Percentiles rank a stretch among this genome's conserved stretches.
These are phyloP conservation scores for Boletus calvinii DNA, from an alignment of 1,284 basidiomycete species.

Conservation along the genomic window DNA sequence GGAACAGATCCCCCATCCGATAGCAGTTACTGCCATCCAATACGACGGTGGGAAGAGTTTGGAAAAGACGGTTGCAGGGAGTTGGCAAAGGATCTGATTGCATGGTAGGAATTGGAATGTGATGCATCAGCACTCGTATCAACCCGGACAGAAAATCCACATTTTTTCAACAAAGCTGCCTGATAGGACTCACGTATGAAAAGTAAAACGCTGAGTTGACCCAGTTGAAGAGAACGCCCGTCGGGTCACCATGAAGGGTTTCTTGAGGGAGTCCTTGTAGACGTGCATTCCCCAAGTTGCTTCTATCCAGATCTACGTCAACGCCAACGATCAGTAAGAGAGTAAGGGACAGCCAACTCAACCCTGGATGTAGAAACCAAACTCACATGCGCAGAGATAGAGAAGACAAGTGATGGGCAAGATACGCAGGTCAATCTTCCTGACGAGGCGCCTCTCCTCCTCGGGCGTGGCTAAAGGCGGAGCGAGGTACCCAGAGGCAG, in stretches of 20 bases:
- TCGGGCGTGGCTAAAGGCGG: slow-evolving; percentile 26
- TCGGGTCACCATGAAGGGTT: slow-evolving; percentile 61
- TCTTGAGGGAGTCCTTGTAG: slow-evolving; percentile 68
- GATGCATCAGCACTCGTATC: slow-evolving; percentile 1
- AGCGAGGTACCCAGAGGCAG: background rate
- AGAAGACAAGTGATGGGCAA: slow-evolving; percentile 70
- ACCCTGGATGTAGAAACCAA: background rate
- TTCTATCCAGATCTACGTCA: slow-evolving; percentile 61
- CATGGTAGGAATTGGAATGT: background rate
- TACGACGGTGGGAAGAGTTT: slow-evolving; percentile 66
- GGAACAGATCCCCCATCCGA: slow-evolving; percentile 72
- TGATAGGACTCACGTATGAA: slow-evolving; percentile 54
- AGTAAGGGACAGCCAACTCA: background rate
- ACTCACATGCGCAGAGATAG: slow-evolving; percentile 72
- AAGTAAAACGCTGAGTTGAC: slow-evolving; percentile 73
- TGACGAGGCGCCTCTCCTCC: slow-evolving; percentile 60
- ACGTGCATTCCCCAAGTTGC: slow-evolving; percentile 76
- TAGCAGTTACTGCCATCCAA: slow-evolving; percentile 62
- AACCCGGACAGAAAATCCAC: background rate
- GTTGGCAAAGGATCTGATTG: slow-evolving; percentile 61
- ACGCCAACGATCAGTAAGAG: slow-evolving; percentile 1
- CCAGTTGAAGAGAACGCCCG: slow-evolving; percentile 67
- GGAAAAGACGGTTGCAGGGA: slow-evolving; percentile 64
- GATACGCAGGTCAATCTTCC: slow-evolving; percentile 67
- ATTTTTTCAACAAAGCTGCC: background rate